These are phyloP conservation scores for Fibroporia radiculosa DNA, from an alignment of 768 basidiomycete genomes.

Conservation along the genomic window DNA sequence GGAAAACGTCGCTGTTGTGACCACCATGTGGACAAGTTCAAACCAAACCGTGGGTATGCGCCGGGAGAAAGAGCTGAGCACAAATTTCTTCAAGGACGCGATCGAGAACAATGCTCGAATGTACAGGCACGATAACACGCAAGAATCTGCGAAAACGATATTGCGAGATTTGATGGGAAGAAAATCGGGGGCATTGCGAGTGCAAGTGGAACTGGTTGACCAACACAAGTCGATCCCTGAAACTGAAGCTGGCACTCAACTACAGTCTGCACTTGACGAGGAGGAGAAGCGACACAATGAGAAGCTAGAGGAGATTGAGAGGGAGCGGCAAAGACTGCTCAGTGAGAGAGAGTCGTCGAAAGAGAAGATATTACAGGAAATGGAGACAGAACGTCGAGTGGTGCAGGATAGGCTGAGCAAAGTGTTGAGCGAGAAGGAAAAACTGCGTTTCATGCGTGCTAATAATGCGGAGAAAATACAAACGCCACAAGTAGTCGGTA, in stretches of 20 bases:
- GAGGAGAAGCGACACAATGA: constrained; percentile 7
- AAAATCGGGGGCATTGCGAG: neutral
- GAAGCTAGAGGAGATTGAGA: constrained; percentile 10
- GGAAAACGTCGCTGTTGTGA: constrained; percentile 26
- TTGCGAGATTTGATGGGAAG: neutral
- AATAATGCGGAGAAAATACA: too few species aligned
- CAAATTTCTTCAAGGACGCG: constrained; percentile 3
- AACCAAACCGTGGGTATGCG: neutral
- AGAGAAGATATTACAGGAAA: too few species aligned
- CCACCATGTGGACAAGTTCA: constrained; percentile 30
- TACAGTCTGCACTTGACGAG: constrained; percentile 13
- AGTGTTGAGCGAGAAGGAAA: too few species aligned
- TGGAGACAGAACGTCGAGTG: too few species aligned
- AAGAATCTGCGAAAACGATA: constrained; percentile 4
- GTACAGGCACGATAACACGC: neutral
- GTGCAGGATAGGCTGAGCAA: too few species aligned
- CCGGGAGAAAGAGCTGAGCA: constrained; percentile 4
- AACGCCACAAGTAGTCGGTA: too few species aligned
- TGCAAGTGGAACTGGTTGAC: constrained; percentile 3
- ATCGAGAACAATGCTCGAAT: neutral
- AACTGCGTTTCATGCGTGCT: too few species aligned
- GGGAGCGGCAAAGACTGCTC: constrained; percentile 23
- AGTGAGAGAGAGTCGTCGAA: too few species aligned
- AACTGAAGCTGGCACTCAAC: constrained; percentile 1
- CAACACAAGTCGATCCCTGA: constrained; percentile 1